These are phyloP conservation scores for Botryotinia convoluta DNA, from an alignment of 2,329 filamentous ascomycete species.

Conservation along the genomic window DNA sequence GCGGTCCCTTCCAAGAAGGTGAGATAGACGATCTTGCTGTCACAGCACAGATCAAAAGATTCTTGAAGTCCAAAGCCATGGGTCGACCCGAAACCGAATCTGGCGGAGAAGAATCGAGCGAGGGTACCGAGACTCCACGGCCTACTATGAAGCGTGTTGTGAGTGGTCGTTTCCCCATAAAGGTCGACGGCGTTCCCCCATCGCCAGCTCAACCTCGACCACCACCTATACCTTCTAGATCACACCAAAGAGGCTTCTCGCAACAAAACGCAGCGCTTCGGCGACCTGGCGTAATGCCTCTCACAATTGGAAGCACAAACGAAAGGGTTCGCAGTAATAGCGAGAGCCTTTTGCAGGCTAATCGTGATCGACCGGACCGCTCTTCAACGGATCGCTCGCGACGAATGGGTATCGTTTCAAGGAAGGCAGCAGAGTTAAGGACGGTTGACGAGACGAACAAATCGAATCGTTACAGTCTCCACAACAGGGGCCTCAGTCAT, in stretches of 20 bases:
- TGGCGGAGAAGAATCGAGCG: constrained; percentile 62
- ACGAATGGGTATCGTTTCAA: constrained; percentile 63
- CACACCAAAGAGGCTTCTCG: constrained; percentile 74
- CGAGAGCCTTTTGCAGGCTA: constrained; percentile 54
- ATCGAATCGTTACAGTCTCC: constrained; percentile 58
- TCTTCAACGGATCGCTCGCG: constrained; percentile 52
- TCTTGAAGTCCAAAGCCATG: constrained; percentile 49
- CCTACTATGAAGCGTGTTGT: constrained; percentile 56
- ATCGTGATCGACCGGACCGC: constrained; percentile 37
- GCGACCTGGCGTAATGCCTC: constrained; percentile 70
- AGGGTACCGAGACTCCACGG: constrained; percentile 77
- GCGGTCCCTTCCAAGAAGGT: constrained; percentile 51
- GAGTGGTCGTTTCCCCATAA: constrained; percentile 65
- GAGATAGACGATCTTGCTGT: constrained; percentile 61
- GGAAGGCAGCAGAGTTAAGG: constrained; percentile 57
- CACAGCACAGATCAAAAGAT: constrained; percentile 61
- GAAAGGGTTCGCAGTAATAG: constrained; percentile 67
- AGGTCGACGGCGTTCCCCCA: constrained; percentile 71
- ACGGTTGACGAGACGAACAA: constrained; percentile 59
- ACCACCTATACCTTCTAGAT: constrained; percentile 76
- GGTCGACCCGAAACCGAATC: constrained; percentile 55
- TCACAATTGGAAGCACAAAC: constrained; percentile 64
- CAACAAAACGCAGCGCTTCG: constrained; percentile 63
- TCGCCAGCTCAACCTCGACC: constrained; percentile 66
- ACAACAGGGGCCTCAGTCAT: constrained; percentile 64